A percentile compares a stretch with the other conserved stretches of the same genome.
phyloP scores from a whole-genome alignment of 73 alveolate genomes.

The Tetrahymena elliotti region DNA sequence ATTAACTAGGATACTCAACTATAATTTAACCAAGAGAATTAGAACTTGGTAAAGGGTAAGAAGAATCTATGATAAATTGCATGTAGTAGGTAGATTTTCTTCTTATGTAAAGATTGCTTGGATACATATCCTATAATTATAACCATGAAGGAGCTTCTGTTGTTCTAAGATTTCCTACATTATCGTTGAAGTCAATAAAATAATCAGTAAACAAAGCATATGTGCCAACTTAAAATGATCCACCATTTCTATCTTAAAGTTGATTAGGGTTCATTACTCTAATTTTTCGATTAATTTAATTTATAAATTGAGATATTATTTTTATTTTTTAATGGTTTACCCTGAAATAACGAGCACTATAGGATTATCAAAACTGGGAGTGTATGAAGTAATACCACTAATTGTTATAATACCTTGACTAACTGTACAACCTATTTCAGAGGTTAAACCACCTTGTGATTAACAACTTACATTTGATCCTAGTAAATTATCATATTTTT shows the following conservation, averaged over 20 bases:
- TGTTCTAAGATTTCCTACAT: constrained; percentile 35
- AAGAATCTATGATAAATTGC: constrained; percentile 33
- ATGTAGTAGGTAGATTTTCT: constrained; percentile 4
- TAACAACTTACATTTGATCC: constrained; percentile 40
- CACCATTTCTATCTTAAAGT: constrained; percentile 19
- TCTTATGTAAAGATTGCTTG: constrained; percentile 16
- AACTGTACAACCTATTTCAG: constrained; percentile 32
- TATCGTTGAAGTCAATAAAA: constrained; percentile 14
- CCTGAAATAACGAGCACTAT: constrained; percentile 27
- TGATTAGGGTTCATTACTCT: background rate
- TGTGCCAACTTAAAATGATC: constrained; percentile 33
- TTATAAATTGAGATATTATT: background rate
- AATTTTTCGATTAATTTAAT: background rate
- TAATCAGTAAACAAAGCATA: background rate
- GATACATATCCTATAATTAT: background rate
- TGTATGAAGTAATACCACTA: constrained; percentile 25
- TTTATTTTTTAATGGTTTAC: constrained; percentile 28
- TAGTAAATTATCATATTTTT: constrained; percentile 23
- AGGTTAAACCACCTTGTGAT: constrained; percentile 35
- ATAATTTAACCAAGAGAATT: constrained; percentile 20
- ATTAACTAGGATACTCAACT: constrained; percentile 40
- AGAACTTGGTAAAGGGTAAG: constrained; percentile 15
- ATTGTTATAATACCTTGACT: constrained; percentile 12
- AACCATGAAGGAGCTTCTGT: constrained; percentile 44
- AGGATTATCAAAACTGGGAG: constrained; percentile 29